A percentile compares a stretch with the other conserved stretches of the same genome.
phyloP scores from a whole-genome alignment of 2,329 filamentous ascomycete species.

The Colletotrichum sp. region DNA sequence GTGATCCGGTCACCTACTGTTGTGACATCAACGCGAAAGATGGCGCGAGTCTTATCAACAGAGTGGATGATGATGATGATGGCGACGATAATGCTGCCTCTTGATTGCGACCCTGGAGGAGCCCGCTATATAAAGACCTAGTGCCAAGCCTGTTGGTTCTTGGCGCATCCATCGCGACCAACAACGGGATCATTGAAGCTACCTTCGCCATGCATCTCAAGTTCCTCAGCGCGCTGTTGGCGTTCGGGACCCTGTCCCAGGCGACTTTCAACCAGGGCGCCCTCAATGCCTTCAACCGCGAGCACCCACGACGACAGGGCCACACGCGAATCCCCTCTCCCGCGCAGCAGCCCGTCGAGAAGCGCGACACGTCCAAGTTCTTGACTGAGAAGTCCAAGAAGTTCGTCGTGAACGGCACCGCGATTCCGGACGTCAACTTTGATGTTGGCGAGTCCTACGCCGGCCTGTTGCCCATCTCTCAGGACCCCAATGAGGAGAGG shows the following conservation, averaged over 20 bases:
- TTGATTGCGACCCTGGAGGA: background rate
- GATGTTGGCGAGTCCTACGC: conserved; percentile 72
- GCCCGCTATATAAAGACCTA: background rate
- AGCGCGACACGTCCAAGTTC: background rate
- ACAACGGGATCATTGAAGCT: background rate
- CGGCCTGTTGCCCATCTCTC: conserved; percentile 64
- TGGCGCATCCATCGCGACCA: background rate
- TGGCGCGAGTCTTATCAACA: background rate
- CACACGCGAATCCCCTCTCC: background rate
- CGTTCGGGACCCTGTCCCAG: background rate
- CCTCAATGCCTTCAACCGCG: background rate
- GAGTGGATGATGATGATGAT: background rate
- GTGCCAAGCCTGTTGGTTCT: background rate
- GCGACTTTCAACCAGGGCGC: background rate
- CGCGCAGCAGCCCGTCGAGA: background rate
- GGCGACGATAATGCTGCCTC: background rate
- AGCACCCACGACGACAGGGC: background rate
- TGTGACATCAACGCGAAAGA: background rate
- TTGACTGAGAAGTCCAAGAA: background rate
- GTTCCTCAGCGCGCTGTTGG: background rate
- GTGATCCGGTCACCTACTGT: background rate
- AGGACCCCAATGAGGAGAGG: conserved; percentile 47
- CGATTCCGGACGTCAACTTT: conserved; percentile 72
- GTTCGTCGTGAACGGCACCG: conserved; percentile 69
- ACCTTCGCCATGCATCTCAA: background rate